A percentile compares a stretch with the other conserved stretches of the same genome.
Evolutionary conservation across 2,329 filamentous ascomycete species (phyloP).

Genomic region (Endoconidiophora laricicola): DNA sequence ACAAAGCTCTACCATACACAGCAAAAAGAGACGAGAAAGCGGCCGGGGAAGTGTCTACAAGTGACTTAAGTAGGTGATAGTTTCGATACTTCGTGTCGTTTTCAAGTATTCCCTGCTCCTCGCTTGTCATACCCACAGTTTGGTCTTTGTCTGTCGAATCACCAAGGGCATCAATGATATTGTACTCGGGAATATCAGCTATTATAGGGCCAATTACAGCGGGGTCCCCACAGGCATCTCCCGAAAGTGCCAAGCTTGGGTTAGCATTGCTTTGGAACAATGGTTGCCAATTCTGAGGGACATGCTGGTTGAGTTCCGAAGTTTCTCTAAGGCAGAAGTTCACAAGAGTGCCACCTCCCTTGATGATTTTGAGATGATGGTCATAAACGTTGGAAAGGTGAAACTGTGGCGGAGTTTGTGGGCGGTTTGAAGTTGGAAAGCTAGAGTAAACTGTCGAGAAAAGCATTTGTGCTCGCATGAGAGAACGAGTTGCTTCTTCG

Average conservation of each 20-base stretch:
- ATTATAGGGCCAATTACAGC: neutral
- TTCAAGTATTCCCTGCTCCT: neutral
- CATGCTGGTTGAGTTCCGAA: conserved; percentile 52
- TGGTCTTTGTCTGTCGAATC: conserved; percentile 18
- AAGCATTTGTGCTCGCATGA: conserved; percentile 62
- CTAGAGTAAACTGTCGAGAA: conserved; percentile 23
- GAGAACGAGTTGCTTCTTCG: conserved; percentile 61
- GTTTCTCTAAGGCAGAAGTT: conserved; percentile 74
- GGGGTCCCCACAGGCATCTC: conserved; percentile 3
- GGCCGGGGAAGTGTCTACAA: conserved; percentile 63
- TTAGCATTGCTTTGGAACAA: conserved; percentile 15
- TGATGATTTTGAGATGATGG: conserved; percentile 59
- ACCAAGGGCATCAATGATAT: conserved; percentile 12
- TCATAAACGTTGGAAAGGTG: conserved; percentile 69
- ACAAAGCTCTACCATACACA: conserved; percentile 63
- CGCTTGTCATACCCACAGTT: neutral
- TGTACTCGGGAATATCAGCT: conserved; percentile 7
- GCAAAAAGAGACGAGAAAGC: conserved; percentile 77
- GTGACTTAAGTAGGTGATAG: conserved; percentile 55
- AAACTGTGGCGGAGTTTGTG: conserved; percentile 26
- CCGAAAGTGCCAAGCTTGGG: conserved; percentile 1
- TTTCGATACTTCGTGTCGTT: conserved; percentile 42
- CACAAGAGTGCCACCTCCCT: conserved; percentile 60
- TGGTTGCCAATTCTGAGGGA: conserved; percentile 50
- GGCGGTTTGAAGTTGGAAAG: conserved; percentile 4